Evolutionary conservation across 305 asterid species (phyloP), one percentile per base, ranked within the genome.

Genomic region (Fraxinus baroniana): DNA sequence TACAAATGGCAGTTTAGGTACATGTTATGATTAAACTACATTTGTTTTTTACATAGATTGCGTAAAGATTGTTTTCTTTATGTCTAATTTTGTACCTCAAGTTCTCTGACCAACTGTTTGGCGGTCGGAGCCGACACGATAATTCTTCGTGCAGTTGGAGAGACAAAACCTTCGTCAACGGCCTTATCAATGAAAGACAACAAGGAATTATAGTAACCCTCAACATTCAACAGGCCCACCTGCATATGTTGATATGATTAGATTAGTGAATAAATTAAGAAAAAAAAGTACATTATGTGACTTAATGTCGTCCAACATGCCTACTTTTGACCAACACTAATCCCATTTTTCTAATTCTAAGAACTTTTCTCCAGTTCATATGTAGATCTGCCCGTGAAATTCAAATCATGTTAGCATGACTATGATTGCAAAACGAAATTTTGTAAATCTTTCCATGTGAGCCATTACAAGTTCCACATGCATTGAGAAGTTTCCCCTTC

Each of bases 151-250:
- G 98, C 93, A 6, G 84, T 91, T 0, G 98, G 97, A 30, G 98
- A 93, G 78, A 95, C 89, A 83, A 95, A 95, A 87, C 99, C 99
- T 93, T 95, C 99, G 86, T 95, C 99, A 73, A 95, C 98, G 83
- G 98, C 98, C 89, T 93, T 93, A 33, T 94, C 98, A 30, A 94
- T 86, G 74, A 94, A 94, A 39, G 89, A 87, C 90, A 94, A 72
- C 80, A 94, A 85, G 3, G 97, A 94, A 84, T 93, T 94, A 32
- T 95, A 95, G 93, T 84, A 95, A 7, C 98, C 99, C 20, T 95
- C 98, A 8, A 95, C 99, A 74, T 94, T 95, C 92, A 95, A 85
- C 44, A 95, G 91, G 64, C 99, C 99, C 78, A 95, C 99, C 99
- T 95, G 93, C 88, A 85, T 24, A 24, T 78, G 44, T 77, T 84